Evolutionary conservation across 805 yeast species (phyloP), one percentile per base, ranked within the genome.

Genomic region (Osmozyma mogii): DNA sequence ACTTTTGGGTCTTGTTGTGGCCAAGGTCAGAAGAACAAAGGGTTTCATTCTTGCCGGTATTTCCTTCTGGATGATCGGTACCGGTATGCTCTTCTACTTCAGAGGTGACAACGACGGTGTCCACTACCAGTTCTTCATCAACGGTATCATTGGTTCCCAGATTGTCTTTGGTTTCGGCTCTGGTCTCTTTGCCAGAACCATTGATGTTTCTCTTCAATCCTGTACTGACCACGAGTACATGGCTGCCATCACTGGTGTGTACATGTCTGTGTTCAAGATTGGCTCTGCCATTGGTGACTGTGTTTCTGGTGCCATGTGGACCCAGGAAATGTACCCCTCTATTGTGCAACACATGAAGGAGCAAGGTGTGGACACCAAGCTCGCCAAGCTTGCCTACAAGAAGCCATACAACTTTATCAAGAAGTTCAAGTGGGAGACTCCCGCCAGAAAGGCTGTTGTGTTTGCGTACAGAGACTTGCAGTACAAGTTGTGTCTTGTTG

Each of bases 51-150:
- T 14, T 4, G 27, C 46, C 5, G 32, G 34, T 17, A 25, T 39
- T 16, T 37, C 50, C 13, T 52, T 74, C 45, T 79, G 83, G 80
- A 49, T 77, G 28, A 54, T 73, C 12, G 62, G 82, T 6, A 60
- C 73, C 60, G 88, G 85, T 32, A 42, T 81, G 22, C 57, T 80
- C 40, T 57, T 68, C 37, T 65, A 63, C 34, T 80, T 47, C 57
- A 65, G 87, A 49, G 75, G 76, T 24, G 62, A 54, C 31, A 52
- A 56, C 23, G 49, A 54, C 24, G 63, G 75, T 15, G 56, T 61
- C 28, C 37, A 51, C 22, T 32, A 39, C 22, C 38, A 47, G 24
- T 35, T 45, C 13, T 50, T 44, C 37, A 50, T 49, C 31, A 43
- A 61, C 25, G 50, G 50, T 34, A 37, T 43, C 24, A 42, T 45